Base-by-base conservation (phyloP, 2,329 filamentous ascomycete species). In the Emergomyces africanus region DNA sequence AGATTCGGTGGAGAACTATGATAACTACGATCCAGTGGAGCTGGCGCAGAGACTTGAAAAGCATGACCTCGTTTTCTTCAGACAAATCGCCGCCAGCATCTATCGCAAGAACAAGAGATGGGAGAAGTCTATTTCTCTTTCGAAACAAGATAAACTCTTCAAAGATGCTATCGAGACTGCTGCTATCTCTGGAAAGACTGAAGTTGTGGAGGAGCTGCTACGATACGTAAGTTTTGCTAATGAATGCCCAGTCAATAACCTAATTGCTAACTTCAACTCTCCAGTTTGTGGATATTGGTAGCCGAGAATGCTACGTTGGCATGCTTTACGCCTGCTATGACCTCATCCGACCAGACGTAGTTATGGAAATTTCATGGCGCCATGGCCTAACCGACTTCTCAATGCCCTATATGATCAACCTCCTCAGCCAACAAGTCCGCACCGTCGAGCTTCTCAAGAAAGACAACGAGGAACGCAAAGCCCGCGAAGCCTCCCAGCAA, bases 381-480 rank as follows among this genome's bases (percentile, higher is more conserved):
- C 82, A 96, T 71, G 90, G 90, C 61, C 86, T 99, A 44, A 85
- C 86, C 68, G 94, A 99, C 78, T 99, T 96, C 77, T 95, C 91
- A 54, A 99, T 99, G 95, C 94, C 94, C 20, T 99, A 95, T 81
- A 95, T 99, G 90, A 97, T 99, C 83, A 99, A 97, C 79, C 88
- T 95, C 79, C 81, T 99, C 64, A 84, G 86, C 66, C 90, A 96
- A 75, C 91, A 97, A 77, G 90, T 89, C 44, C 85, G 87, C 65
- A 87, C 95, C 59, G 87, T 99, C 66, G 84, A 90, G 61, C 73
- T 80, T 61, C 82, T 99, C 62, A 95, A 95, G 81, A 89, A 89
- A 63, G 95, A 99, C 76, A 99, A 97, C 70, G 95, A 99, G 75
- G 89, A 91, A 71, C 87, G 91, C 69, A 96, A 96, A 74, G 75